Percentiles rank a stretch among this genome's conserved stretches.
These are phyloP conservation scores for Dimocarpus longan DNA, from an alignment of 345 rosid species.

Conservation along the genomic window DNA sequence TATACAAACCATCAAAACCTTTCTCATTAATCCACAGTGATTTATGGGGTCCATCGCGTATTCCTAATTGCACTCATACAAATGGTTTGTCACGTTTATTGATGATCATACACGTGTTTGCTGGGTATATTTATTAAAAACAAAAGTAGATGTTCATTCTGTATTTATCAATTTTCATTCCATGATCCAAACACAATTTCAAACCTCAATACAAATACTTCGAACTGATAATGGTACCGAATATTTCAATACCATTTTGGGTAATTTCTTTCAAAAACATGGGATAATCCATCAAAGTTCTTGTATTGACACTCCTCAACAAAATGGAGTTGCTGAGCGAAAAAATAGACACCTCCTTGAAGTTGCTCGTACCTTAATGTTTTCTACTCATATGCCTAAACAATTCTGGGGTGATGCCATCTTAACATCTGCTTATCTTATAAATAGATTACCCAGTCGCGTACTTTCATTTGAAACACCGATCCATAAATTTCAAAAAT, in stretches of 20 bases:
- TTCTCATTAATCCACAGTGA: no score
- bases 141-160: no score
- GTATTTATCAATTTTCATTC: no score
- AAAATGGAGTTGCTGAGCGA: no score
- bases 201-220: not conserved
- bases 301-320: no score
- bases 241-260: not conserved
- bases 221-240: not conserved
- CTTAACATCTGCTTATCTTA: not conserved
- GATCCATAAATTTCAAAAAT: not conserved
- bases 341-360: no score
- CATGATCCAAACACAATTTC: not conserved
- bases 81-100: not conserved
- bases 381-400: not conserved
- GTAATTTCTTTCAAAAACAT: no score
- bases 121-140: no score
- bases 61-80: not conserved
- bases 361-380: not conserved
- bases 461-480: not conserved
- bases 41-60: not conserved
- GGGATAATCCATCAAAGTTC: not conserved
- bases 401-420: not conserved
- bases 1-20: not conserved
- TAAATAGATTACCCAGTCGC: not conserved
- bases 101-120: not conserved